Evolutionary conservation across 2,329 filamentous ascomycete genomes (phyloP).

Genomic region (Nothophaeocryptopus gaeumannii): DNA sequence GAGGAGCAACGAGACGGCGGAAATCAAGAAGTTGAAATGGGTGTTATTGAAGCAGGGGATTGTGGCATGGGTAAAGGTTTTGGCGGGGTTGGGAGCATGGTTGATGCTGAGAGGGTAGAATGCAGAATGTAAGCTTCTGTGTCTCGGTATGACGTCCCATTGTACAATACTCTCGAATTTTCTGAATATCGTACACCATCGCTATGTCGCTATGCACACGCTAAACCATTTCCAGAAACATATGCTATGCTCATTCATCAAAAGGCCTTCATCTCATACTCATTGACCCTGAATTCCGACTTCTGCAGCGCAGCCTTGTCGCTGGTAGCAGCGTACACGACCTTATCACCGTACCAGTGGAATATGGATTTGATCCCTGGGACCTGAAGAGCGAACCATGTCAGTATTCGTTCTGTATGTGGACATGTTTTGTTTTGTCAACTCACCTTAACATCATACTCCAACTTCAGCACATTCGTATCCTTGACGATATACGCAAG

Average conservation of each 20-base stretch:
- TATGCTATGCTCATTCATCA: constrained; percentile 3
- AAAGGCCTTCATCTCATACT: constrained; percentile 17
- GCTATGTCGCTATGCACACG: too few species aligned
- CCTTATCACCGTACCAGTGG: constrained; percentile 22
- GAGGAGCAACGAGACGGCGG: constrained; percentile 5
- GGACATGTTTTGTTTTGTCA: too few species aligned
- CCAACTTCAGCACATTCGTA: constrained; percentile 21
- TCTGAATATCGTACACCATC: too few species aligned
- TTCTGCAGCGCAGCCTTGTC: constrained; percentile 19
- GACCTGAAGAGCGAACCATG: too few species aligned
- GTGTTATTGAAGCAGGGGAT: constrained; percentile 3
- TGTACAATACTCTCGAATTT: too few species aligned
- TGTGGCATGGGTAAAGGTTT: background rate
- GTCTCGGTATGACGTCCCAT: too few species aligned
- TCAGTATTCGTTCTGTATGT: too few species aligned
- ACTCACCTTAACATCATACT: constrained; percentile 25
- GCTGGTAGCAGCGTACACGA: constrained; percentile 25
- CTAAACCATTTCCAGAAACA: too few species aligned
- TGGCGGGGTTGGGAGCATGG: background rate
- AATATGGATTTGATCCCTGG: constrained; percentile 4
- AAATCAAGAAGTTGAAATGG: constrained; percentile 2
- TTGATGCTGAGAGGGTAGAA: too few species aligned
- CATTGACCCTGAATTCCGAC: constrained; percentile 19
- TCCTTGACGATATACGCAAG: constrained; percentile 24
- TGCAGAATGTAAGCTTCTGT: too few species aligned